Evolutionary conservation across 768 basidiomycete species (phyloP).

Genomic region (Lactarius vividus): DNA sequence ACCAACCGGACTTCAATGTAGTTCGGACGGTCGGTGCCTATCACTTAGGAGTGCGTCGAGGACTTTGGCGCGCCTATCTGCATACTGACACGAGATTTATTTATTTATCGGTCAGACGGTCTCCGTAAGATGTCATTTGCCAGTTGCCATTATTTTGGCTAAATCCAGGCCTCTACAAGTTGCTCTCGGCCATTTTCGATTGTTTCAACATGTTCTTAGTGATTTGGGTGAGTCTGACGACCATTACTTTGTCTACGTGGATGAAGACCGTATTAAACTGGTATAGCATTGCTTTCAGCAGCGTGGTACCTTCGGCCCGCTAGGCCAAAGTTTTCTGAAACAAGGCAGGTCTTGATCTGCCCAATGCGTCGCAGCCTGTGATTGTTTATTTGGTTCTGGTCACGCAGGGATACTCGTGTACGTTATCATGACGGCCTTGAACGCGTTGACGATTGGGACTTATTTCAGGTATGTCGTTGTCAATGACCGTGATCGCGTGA

Average conservation of each 20-base stretch:
- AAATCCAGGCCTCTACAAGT: background rate
- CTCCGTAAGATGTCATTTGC: slow-evolving; percentile 7
- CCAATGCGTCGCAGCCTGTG: background rate
- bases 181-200: slow-evolving; percentile 16
- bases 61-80: background rate
- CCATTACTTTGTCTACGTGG: background rate
- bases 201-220: slow-evolving; percentile 17
- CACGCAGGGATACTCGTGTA: slow-evolving; percentile 24
- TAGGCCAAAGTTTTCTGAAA: slow-evolving; percentile 23
- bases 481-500: background rate
- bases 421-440: slow-evolving; percentile 24
- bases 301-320: slow-evolving; percentile 15
- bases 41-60: slow-evolving; percentile 22
- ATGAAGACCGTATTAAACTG: background rate
- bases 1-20: background rate
- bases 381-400: slow-evolving; percentile 1
- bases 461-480: slow-evolving; percentile 19
- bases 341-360: slow-evolving; percentile 20
- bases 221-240: slow-evolving; percentile 2
- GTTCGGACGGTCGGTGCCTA: slow-evolving; percentile 6
- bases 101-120: slow-evolving; percentile 5
- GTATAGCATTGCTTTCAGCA: slow-evolving; percentile 21
- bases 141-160: background rate
- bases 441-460: slow-evolving; percentile 24
- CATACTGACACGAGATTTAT: background rate